These are phyloP conservation scores for Boletus subparvulus DNA, from an alignment of 768 basidiomycete genomes.

Conservation along the genomic window DNA sequence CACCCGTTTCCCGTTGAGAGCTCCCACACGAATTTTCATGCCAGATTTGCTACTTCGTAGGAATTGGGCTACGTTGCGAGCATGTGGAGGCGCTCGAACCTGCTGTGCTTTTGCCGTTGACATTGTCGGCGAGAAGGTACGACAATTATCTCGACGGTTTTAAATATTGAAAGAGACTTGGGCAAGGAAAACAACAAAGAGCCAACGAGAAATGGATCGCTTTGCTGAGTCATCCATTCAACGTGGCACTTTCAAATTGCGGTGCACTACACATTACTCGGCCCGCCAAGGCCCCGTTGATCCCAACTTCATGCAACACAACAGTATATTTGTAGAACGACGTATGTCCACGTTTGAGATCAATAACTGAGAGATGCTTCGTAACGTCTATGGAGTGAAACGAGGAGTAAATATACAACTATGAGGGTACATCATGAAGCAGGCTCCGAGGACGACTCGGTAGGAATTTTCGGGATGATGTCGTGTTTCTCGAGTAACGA, in stretches of 20 bases:
- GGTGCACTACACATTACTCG: no score
- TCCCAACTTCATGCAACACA: background rate
- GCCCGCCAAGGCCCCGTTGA: no score
- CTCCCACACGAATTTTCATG: conserved; percentile 86
- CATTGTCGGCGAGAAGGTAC: conserved; percentile 23
- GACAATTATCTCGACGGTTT: background rate
- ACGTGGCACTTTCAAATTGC: no score
- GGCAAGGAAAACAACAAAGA: background rate
- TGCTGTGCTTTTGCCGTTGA: conserved; percentile 63
- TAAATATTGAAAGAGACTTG: background rate
- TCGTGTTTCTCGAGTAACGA: conserved; percentile 69
- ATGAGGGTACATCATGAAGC: background rate
- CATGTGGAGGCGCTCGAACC: conserved; percentile 72
- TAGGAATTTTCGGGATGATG: conserved; percentile 55
- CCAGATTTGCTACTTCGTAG: conserved; percentile 83
- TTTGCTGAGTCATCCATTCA: conserved; percentile 13
- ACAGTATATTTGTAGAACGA: background rate
- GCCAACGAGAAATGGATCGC: background rate
- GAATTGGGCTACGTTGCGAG: conserved; percentile 82
- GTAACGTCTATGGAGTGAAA: background rate
- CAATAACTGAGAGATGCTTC: background rate
- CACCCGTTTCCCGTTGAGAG: conserved; percentile 89
- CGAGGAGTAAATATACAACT: background rate
- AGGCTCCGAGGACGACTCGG: conserved; percentile 2
- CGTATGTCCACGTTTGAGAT: background rate